Evolutionary conservation across 2,329 filamentous ascomycete species (phyloP).

Genomic region (Penicillium sp.): DNA sequence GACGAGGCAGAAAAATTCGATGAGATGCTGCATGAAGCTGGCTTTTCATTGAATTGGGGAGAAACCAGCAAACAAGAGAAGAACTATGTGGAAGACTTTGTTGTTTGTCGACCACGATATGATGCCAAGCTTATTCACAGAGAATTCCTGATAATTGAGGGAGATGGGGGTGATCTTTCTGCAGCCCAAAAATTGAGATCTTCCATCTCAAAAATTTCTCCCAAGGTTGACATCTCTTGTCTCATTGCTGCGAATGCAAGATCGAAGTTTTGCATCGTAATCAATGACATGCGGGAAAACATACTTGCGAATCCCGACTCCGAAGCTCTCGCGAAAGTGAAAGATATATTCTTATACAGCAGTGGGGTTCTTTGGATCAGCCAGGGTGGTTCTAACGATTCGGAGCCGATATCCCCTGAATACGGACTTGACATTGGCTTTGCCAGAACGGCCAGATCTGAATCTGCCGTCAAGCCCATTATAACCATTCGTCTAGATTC

Average conservation of each 20-base stretch:
- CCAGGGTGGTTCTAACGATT: constrained; percentile 20
- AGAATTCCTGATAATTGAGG: constrained; percentile 17
- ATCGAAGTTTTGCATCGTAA: constrained; percentile 23
- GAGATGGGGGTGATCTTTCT: background rate
- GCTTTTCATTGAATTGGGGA: background rate
- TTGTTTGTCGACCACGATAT: background rate
- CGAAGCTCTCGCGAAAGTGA: constrained; percentile 14
- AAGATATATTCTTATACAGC: constrained; percentile 22
- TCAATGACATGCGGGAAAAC: constrained; percentile 13
- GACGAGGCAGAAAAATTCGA: background rate
- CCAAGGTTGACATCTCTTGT: constrained; percentile 8
- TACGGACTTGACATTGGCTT: constrained; percentile 26
- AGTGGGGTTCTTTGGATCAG: constrained; percentile 30
- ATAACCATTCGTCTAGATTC: constrained; percentile 30
- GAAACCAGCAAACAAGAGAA: background rate
- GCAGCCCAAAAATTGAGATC: background rate
- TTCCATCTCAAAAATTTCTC: constrained; percentile 1
- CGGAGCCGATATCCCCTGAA: constrained; percentile 15
- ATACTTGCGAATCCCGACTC: constrained; percentile 6
- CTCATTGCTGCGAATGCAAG: constrained; percentile 11
- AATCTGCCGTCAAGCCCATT: constrained; percentile 27
- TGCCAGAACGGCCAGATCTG: constrained; percentile 31
- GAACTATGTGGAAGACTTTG: background rate
- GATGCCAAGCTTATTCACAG: background rate
- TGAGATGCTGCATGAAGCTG: constrained; percentile 3